Percentiles rank a stretch among this genome's conserved stretches.
Evolutionary conservation across 139 green algal genomes (phyloP).

Genomic region (Coelastrella sp.): DNA sequence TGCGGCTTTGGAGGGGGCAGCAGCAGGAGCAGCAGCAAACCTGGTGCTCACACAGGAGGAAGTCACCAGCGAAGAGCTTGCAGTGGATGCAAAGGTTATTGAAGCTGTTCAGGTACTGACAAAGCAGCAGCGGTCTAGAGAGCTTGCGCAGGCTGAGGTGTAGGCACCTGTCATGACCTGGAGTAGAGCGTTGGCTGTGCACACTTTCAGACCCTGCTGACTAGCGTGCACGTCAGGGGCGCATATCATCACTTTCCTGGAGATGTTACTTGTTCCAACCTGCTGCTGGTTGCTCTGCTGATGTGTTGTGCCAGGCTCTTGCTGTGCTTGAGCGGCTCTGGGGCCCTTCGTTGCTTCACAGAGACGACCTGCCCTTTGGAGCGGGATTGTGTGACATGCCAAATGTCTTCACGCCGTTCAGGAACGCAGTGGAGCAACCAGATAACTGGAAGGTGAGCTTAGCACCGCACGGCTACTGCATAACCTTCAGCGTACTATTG

Average conservation of each 20-base stretch:
- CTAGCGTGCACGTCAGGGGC: no score
- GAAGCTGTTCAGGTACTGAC: constrained; percentile 21
- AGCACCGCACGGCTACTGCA: background rate
- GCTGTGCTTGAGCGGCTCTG: constrained; percentile 76
- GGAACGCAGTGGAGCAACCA: constrained; percentile 67
- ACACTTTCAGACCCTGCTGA: no score
- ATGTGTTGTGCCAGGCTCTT: background rate
- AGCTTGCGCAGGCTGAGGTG: background rate
- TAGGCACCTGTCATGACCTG: background rate
- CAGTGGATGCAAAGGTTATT: constrained; percentile 71
- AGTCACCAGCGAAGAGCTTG: constrained; percentile 84
- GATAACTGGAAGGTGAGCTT: constrained; percentile 33
- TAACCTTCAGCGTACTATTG: no score
- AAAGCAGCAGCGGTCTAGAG: background rate
- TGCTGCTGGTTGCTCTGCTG: no score
- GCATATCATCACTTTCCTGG: no score
- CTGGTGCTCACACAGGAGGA: constrained; percentile 83
- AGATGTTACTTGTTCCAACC: no score
- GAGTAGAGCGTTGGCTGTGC: background rate
- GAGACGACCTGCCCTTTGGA: constrained; percentile 91
- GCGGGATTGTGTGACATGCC: constrained; percentile 58
- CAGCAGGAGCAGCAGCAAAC: background rate
- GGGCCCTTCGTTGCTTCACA: constrained; percentile 90
- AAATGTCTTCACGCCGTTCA: constrained; percentile 95
- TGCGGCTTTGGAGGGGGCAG: constrained; percentile 46